Conservation (phyloP, 2,329 filamentous ascomycete genomes). For the Trichothecium roseum region DNA sequence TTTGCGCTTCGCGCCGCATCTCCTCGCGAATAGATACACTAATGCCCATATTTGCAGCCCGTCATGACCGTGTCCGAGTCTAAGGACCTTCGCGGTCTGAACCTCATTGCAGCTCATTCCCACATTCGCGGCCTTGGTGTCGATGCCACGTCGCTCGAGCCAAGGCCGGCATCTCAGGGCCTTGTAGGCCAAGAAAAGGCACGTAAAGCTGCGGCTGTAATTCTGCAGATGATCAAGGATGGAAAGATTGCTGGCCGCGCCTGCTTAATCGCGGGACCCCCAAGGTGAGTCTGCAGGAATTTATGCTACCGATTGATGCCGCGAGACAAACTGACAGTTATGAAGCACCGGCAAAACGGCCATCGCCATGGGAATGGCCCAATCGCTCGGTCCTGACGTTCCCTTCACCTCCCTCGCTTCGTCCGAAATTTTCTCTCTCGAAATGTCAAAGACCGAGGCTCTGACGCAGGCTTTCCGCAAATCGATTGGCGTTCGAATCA, state of each 20-base stretch:
- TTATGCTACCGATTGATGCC: background rate
- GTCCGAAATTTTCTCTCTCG: constrained; percentile 95
- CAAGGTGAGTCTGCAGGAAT: constrained; percentile 42
- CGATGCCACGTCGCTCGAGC: constrained; percentile 82
- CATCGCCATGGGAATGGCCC: constrained; percentile 97
- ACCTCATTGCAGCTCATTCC: constrained; percentile 95
- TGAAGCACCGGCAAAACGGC: constrained; percentile 90
- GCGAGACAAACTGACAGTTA: constrained; percentile 9
- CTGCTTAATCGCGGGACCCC: constrained; percentile 88
- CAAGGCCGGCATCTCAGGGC: constrained; percentile 75
- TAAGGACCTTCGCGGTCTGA: constrained; percentile 92
- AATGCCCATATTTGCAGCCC: constrained; percentile 26
- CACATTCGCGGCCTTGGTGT: constrained; percentile 95
- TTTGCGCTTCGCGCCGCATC: too few relatives aligned
- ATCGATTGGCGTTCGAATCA: constrained; percentile 95
- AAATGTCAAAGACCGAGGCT: constrained; percentile 99
- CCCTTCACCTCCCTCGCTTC: constrained; percentile 94
- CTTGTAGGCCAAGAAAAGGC: constrained; percentile 95
- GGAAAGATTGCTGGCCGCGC: constrained; percentile 96
- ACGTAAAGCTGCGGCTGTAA: constrained; percentile 89
- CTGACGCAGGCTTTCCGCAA: constrained; percentile 98
- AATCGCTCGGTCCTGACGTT: constrained; percentile 86
- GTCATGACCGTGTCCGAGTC: constrained; percentile 79
- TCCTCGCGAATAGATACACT: too few relatives aligned
- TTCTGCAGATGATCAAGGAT: constrained; percentile 97